phyloP scores from a whole-genome alignment of 352 stramenopile species.

The Globisporangium recalcitrans region DNA sequence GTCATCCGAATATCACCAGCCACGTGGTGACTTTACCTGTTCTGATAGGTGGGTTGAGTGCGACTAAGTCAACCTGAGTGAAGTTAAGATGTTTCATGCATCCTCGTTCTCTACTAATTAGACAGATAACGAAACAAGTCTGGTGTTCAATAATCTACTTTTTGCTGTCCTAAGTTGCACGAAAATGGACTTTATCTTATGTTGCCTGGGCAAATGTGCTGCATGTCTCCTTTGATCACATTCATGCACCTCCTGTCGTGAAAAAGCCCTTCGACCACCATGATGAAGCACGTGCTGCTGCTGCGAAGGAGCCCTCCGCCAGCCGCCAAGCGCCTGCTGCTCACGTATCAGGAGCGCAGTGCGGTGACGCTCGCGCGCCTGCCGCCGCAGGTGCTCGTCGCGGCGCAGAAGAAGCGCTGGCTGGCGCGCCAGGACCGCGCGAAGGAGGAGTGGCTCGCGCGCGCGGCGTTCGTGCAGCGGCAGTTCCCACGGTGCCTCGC shows the following conservation, averaged over 20 bases:
- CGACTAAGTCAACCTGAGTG: too few relatives aligned
- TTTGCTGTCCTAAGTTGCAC: too few relatives aligned
- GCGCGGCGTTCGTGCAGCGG: not conserved
- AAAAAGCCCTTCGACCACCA: constrained; percentile 1
- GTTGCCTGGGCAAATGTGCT: too few relatives aligned
- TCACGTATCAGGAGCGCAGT: not conserved
- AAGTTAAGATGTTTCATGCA: too few relatives aligned
- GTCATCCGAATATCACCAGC: too few relatives aligned
- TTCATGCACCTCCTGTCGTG: not conserved
- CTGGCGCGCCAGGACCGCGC: constrained; percentile 5
- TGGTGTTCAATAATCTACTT: too few relatives aligned
- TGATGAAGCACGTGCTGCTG: constrained; percentile 10
- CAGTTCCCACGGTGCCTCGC: constrained; percentile 18
- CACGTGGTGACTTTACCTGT: too few relatives aligned
- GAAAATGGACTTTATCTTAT: too few relatives aligned
- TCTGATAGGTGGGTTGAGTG: too few relatives aligned
- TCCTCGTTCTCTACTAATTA: too few relatives aligned
- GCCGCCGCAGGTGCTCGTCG: constrained; percentile 12
- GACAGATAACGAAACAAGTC: too few relatives aligned
- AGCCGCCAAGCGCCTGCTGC: constrained; percentile 3
- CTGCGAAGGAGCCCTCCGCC: constrained; percentile 3
- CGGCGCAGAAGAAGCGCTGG: constrained; percentile 14
- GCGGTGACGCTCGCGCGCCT: constrained; percentile 5
- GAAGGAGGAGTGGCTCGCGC: constrained; percentile 8
- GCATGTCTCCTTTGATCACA: not conserved